Base-by-base conservation (phyloP, 352 stramenopile genomes). In the Pythium sp. region DNA sequence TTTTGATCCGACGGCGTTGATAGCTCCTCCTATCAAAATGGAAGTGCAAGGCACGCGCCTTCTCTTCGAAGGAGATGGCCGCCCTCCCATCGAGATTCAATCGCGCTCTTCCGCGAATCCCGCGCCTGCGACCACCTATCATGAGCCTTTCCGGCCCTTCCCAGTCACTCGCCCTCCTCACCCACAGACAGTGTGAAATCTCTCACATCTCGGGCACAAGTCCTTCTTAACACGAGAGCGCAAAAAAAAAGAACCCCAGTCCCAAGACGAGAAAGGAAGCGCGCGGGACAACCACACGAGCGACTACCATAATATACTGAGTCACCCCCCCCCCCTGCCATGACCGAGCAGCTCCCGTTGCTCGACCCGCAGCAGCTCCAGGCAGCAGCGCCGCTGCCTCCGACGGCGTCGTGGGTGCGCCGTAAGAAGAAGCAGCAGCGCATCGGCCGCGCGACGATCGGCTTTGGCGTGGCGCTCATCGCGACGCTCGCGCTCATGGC, bases 391-490 rank as follows among this genome's bases (percentile, higher is more conserved):
- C 6, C 18, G 43, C 7, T 51, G 43, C 43, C 43, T 5, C 6
- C 43, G 6, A 51, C 43, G 18, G 43, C 43, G 43, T 51, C 43
- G 5, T 51, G 43, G 43, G 43, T 51, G 43, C 43, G 43, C 43
- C 43, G 43, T 18, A 22, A 6, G 43, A 51, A 22, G 43, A 51
- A 22, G 43, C 43, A 51, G 43, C 43, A 51, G 43, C 7, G 18
- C 43, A 51, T 82, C 6, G 71, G 78, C 1, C 82, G 82, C 65
- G 73, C 73, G 38, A 73, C 62, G 20, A 62, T 86, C 38, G 72
- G 70, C 4, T 72, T 87, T 41, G 38, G 75, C 24, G 63, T 80
- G 1, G 75, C 72, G 14, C 58, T 71, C 4, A 54, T 87, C 22
- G 49, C 83, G 57, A 72, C 77, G 6, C 26, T 80, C 1, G 71